Base-by-base conservation (phyloP, 257 asterid genomes). In the Ligustrum vulgare region DNA sequence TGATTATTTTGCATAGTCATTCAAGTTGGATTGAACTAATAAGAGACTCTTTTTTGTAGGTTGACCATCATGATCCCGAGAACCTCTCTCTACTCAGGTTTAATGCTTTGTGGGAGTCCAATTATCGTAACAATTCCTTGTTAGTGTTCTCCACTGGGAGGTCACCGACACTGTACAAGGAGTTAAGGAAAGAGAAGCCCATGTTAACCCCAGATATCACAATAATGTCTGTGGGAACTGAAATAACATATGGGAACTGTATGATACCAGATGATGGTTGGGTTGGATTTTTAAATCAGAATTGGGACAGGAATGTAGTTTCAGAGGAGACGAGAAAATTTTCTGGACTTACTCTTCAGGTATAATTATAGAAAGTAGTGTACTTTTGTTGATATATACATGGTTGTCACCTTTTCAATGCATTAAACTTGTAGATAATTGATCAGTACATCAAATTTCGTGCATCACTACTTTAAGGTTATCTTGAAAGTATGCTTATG, bases 111-210 rank as follows among this genome's bases (percentile, higher is more conserved):
- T 94, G 98, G 98, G 99, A 94, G 78, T 87, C 98, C 23, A 84
- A 87, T 73, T 94, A 92, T 76, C 93, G 97, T 23, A 78, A 78
- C 43, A 83, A 87, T 84, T 94, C 99, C 34, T 77, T 94, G 92
- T 85, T 94, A 58, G 98, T 94, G 67, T 94, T 91, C 88, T 94
- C 99, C 37, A 94, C 97, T 77, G 99, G 98, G 85, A 91, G 99
- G 83, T 94, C 98, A 56, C 97, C 96, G n/a, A 91, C 97, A 33
- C 80, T 92, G 20, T 94, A 94, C 92, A 88, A 91, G 80, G 93
- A 94, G 82, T 80, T 92, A 78, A 89, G 98, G 87, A 94, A 91
- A 87, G 96, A 94, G 88, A 94, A 92, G 90, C 99, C 99, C 67
- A 82, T 94, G 97, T 74, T 94, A 72, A 94, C 99, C 76, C 99